Percentiles rank a stretch among this genome's conserved stretches.
Conservation (phyloP, 371 early-diverging fungal species). For the Mortierella sp. region DNA sequence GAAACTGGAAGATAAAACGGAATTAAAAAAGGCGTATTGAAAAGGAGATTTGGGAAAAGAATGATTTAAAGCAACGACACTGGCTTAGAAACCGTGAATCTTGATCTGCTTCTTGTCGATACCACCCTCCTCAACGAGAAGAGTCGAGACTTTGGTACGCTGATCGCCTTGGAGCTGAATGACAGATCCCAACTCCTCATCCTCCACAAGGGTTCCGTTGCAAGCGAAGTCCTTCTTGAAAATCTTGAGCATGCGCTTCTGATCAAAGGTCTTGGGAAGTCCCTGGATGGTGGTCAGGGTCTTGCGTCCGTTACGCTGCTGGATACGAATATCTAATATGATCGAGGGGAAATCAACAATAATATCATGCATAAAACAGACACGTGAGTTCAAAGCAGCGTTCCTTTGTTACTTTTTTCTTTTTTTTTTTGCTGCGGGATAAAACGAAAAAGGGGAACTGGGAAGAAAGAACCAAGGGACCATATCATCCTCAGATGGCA, state of each 20-base stretch:
- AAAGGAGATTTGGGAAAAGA: too few relatives aligned
- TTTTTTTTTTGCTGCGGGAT: neutral
- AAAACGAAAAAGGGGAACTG: neutral
- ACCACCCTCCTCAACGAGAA: conserved; percentile 74
- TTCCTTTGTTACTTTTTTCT: neutral
- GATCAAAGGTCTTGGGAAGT: conserved; percentile 87
- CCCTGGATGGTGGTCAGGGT: conserved; percentile 96
- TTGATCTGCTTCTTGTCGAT: conserved; percentile 91
- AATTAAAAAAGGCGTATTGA: conserved; percentile 5
- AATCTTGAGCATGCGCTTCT: conserved; percentile 90
- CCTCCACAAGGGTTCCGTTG: conserved; percentile 94
- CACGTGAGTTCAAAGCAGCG: conserved; percentile 2
- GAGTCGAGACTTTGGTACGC: conserved; percentile 84
- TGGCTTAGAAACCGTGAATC: conserved; percentile 93
- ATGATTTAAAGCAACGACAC: neutral
- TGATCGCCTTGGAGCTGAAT: conserved; percentile 98
- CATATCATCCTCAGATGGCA: neutral
- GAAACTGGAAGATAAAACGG: neutral
- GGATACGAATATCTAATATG: conserved; percentile 90
- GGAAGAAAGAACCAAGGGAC: too few relatives aligned
- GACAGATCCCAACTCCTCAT: conserved; percentile 90
- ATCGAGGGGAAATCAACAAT: neutral
- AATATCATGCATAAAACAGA: neutral
- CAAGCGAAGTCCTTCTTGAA: conserved; percentile 98
- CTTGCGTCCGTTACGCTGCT: conserved; percentile 98